phyloP scores from a whole-genome alignment of 1,139 yeast species.

The Diutina catenulata region DNA sequence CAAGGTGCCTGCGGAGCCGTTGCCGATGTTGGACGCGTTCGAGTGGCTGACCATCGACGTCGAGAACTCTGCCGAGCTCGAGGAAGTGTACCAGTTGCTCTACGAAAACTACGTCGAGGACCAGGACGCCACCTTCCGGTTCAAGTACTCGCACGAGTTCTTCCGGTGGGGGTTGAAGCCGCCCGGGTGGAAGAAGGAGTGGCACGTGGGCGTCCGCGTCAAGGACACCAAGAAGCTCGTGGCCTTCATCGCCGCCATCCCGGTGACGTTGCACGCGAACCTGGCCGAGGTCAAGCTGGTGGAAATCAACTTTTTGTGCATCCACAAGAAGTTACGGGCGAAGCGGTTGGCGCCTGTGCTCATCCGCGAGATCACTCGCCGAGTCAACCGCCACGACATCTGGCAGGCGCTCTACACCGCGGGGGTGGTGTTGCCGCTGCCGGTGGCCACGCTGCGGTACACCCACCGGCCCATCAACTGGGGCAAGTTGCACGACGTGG shows the following conservation, averaged over 20 bases:
- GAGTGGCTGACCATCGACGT: slow-evolving; percentile 84
- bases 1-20: slow-evolving; percentile 61
- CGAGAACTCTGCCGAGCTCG: slow-evolving; percentile 41
- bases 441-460: slow-evolving; percentile 83
- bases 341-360: slow-evolving; percentile 90
- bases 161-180: slow-evolving; percentile 90
- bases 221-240: slow-evolving; percentile 64
- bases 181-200: slow-evolving; percentile 83
- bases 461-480: slow-evolving; percentile 92
- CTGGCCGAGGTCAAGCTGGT: slow-evolving; percentile 50
- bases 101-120: slow-evolving; percentile 94
- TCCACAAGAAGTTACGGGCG: slow-evolving; percentile 87
- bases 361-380: slow-evolving; percentile 87
- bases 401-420: slow-evolving; percentile 98
- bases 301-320: slow-evolving; percentile 87
- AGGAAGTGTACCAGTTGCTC: slow-evolving; percentile 66
- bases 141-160: slow-evolving; percentile 75
- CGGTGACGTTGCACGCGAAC: slow-evolving; percentile 58
- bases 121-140: slow-evolving; percentile 81
- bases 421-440: slow-evolving; percentile 84
- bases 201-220: slow-evolving; percentile 93
- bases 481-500: slow-evolving; percentile 82
- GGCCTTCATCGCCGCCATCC: slow-evolving; percentile 89
- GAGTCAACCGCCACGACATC: slow-evolving; percentile 71
- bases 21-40: slow-evolving; percentile 62